Evolutionary conservation across 2,329 filamentous ascomycete genomes (phyloP).

Genomic region (Aureobasidium sp.): DNA sequence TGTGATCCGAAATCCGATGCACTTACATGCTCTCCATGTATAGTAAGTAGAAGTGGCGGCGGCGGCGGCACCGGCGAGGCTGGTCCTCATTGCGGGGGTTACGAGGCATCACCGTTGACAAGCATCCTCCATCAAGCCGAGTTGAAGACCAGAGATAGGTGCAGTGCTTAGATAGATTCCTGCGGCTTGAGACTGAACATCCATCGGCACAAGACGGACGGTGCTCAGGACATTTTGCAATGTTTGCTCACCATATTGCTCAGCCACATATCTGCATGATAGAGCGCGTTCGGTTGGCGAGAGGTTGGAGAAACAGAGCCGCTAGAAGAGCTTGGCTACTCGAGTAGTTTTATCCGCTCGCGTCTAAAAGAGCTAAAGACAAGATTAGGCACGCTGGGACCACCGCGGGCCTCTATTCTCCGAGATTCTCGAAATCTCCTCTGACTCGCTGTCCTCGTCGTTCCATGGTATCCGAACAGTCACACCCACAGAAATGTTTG

Average conservation of each 20-base stretch:
- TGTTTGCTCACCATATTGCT: conserved; percentile 3
- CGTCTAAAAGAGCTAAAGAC: not conserved
- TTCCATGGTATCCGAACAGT: not conserved
- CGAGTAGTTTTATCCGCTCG: not conserved
- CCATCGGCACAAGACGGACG: conserved; percentile 19
- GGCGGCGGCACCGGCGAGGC: conserved; percentile 3
- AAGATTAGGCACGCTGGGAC: not conserved
- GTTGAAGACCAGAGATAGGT: not conserved
- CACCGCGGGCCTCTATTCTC: conserved; percentile 1
- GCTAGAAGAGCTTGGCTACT: conserved; percentile 2
- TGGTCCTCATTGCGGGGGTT: conserved; percentile 14
- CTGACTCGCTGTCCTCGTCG: conserved; percentile 5
- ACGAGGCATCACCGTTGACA: conserved; percentile 16
- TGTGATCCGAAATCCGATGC: conserved; percentile 7
- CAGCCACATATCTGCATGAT: not conserved
- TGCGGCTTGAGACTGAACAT: conserved; percentile 24
- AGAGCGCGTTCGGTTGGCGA: not conserved
- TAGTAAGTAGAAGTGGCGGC: conserved; percentile 13
- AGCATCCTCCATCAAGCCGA: conserved; percentile 15
- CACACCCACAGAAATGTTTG: not conserved
- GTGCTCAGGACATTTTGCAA: not conserved
- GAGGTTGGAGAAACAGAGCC: conserved; percentile 13
- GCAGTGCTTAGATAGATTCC: not conserved
- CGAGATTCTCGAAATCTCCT: conserved; percentile 11
- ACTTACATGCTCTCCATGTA: not conserved